Conservation (phyloP, 805 yeast genomes). For the Spathaspora hagerdaliae region DNA sequence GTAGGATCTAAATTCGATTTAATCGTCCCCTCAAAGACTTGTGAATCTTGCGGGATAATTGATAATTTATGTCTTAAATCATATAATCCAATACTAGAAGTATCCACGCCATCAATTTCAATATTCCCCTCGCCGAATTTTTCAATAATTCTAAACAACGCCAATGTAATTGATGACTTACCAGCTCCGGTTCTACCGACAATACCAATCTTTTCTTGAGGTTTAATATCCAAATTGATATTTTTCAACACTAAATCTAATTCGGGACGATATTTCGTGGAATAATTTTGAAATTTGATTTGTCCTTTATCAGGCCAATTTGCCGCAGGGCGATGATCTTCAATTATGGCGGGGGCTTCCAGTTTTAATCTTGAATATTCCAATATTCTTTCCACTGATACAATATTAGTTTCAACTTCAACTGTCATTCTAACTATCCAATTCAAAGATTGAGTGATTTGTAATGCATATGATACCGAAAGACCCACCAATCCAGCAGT, state of each 20-base stretch:
- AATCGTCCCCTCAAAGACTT: conserved; percentile 41
- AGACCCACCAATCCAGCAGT: conserved; percentile 93
- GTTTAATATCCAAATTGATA: conserved; percentile 32
- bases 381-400: conserved; percentile 89
- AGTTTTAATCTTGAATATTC: conserved; percentile 76
- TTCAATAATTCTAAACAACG: conserved; percentile 42
- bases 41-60: conserved; percentile 45
- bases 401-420: conserved; percentile 96
- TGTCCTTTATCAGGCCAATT: conserved; percentile 39
- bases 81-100: conserved; percentile 34
- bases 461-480: conserved; percentile 88
- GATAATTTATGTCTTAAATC: conserved; percentile 41
- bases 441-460: conserved; percentile 87
- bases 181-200: conserved; percentile 48
- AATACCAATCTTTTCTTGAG: conserved; percentile 40
- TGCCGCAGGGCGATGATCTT: conserved; percentile 55
- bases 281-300: conserved; percentile 33
- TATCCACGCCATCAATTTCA: conserved; percentile 30
- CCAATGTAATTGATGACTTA: conserved; percentile 41
- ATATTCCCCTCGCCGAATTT: conserved; percentile 30
- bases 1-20: conserved; percentile 42
- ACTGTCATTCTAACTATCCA: conserved; percentile 99
- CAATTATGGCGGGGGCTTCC: conserved; percentile 79
- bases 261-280: conserved; percentile 42
- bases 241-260: conserved; percentile 40